Conservation (phyloP, 495 filamentous ascomycete species). For the Entonaema liquescens region DNA sequence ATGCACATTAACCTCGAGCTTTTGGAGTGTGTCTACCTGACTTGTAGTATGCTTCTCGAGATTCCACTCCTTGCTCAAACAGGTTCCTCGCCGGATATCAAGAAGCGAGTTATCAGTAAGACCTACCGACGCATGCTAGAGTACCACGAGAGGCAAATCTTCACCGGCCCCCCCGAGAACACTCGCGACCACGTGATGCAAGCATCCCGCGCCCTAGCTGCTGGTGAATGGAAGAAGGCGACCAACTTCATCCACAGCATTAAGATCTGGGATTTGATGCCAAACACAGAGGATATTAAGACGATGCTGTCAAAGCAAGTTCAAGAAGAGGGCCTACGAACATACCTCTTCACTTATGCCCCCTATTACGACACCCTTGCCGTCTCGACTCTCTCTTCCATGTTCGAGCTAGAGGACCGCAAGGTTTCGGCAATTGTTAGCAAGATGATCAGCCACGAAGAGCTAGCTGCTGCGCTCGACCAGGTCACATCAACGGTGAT, state of each 20-base stretch:
- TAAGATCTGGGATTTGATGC: slow-evolving; percentile 99
- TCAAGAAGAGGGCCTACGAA: slow-evolving; percentile 96
- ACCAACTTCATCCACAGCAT: slow-evolving; percentile 91
- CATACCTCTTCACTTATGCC: slow-evolving; percentile 99
- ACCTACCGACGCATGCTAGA: slow-evolving; percentile 99
- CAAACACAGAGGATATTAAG: slow-evolving; percentile 89
- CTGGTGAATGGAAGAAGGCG: slow-evolving; percentile 97
- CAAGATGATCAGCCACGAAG: slow-evolving; percentile 99
- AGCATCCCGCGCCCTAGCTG: slow-evolving; percentile 93
- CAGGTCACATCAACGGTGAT: slow-evolving; percentile 97
- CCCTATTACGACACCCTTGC: slow-evolving; percentile 98
- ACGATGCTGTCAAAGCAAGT: slow-evolving; percentile 95
- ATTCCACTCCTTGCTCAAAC: slow-evolving; percentile 96
- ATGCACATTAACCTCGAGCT: slow-evolving; percentile 99
- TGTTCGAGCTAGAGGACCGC: slow-evolving; percentile 93
- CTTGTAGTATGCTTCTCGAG: slow-evolving; percentile 98
- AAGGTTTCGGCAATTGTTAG: slow-evolving; percentile 95
- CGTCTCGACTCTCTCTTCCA: slow-evolving; percentile 80
- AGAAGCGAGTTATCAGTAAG: slow-evolving; percentile 98
- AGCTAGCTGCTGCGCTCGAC: slow-evolving; percentile 93
- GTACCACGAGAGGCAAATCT: slow-evolving; percentile 99
- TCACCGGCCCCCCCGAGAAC: slow-evolving; percentile 98
- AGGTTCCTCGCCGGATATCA: slow-evolving; percentile 93
- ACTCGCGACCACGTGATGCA: slow-evolving; percentile 99
- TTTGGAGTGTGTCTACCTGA: slow-evolving; percentile 97